These are phyloP conservation scores for Coemansia sp. DNA, from an alignment of 192 early-diverging fungal genomes.

Conservation along the genomic window DNA sequence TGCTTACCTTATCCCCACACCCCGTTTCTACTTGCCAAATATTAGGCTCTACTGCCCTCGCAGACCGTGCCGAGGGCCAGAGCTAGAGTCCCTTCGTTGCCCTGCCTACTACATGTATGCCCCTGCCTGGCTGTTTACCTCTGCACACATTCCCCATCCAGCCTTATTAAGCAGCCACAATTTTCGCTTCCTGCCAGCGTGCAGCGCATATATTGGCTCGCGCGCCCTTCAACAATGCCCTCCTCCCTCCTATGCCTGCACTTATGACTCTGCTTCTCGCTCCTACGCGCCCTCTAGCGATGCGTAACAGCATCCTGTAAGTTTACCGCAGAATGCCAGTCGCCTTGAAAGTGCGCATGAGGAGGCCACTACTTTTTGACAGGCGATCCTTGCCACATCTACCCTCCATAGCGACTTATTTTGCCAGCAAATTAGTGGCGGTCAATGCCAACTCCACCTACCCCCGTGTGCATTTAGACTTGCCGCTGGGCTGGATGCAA, in stretches of 20 bases:
- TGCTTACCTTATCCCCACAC: conserved; percentile 3
- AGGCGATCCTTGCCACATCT: neutral
- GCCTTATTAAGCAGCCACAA: conserved; percentile 16
- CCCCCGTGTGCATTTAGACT: conserved; percentile 6
- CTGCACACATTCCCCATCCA: conserved; percentile 12
- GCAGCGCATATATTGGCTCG: conserved; percentile 16
- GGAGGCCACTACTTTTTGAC: neutral
- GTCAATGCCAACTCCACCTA: neutral
- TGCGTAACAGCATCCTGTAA: neutral
- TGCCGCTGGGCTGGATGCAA: conserved; percentile 14
- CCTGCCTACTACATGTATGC: neutral
- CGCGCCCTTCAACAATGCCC: conserved; percentile 9
- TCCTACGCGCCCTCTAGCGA: neutral
- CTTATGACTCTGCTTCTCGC: conserved; percentile 14
- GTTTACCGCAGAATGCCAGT: neutral
- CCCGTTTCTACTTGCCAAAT: neutral
- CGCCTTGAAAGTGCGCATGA: neutral
- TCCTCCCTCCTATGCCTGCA: neutral
- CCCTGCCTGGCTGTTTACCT: neutral
- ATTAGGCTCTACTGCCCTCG: conserved; percentile 6
- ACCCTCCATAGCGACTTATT: neutral
- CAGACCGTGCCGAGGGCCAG: neutral
- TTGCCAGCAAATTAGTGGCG: conserved; percentile 14
- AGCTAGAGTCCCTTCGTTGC: neutral
- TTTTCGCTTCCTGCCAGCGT: conserved; percentile 2